Evolutionary conservation across 805 yeast genomes (phyloP).

Genomic region (Candida insectorum): DNA sequence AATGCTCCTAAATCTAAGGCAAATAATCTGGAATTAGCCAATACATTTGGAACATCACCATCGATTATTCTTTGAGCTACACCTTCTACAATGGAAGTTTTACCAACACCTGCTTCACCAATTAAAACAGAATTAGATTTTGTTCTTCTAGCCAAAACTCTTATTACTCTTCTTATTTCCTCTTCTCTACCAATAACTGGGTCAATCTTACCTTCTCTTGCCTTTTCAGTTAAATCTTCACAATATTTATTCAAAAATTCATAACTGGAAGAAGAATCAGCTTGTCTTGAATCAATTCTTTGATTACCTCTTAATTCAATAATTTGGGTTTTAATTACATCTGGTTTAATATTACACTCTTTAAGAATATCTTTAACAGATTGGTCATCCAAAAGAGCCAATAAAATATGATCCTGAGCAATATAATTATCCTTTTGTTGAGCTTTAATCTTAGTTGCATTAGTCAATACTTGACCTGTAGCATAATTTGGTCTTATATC

Average conservation of each 20-base stretch:
- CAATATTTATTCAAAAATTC: constrained; percentile 91
- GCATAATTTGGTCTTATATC: constrained; percentile 73
- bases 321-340: constrained; percentile 73
- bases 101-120: constrained; percentile 99
- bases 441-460: constrained; percentile 72
- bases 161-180: constrained; percentile 91
- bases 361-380: constrained; percentile 69
- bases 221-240: constrained; percentile 87
- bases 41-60: constrained; percentile 88
- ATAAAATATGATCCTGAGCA: constrained; percentile 90
- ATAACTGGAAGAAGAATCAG: constrained; percentile 80
- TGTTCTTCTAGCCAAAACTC: constrained; percentile 94
- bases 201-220: constrained; percentile 90
- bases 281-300: constrained; percentile 88
- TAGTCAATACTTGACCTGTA: constrained; percentile 69
- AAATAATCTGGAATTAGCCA: constrained; percentile 76
- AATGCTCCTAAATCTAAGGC: constrained; percentile 93
- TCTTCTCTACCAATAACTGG: constrained; percentile 99
- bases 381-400: constrained; percentile 80
- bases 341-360: constrained; percentile 64
- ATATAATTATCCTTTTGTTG: constrained; percentile 88
- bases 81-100: constrained; percentile 96
- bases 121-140: constrained; percentile 95
- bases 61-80: constrained; percentile 97
- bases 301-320: constrained; percentile 82